phyloP scores from a whole-genome alignment of 305 asterid species.

The Stenogyne calaminthoides region DNA sequence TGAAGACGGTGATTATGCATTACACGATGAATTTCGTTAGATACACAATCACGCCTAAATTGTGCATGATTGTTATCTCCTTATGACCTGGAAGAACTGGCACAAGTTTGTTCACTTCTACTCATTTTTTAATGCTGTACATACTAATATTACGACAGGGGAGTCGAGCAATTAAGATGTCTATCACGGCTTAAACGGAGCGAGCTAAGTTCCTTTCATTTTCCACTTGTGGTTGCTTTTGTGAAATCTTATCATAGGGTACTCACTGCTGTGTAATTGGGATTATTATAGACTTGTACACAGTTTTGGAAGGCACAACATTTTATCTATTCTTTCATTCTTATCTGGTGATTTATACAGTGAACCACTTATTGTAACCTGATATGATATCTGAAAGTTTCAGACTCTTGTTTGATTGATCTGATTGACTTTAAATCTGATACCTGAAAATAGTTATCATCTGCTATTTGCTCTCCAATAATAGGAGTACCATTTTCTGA shows the following conservation, averaged over 20 bases:
- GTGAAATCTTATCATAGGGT: conserved; percentile 14
- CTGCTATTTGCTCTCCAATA: neutral
- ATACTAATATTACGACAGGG: conserved; percentile 2
- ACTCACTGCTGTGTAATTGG: conserved; percentile 13
- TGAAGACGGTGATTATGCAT: conserved; percentile 63
- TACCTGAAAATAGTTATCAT: neutral
- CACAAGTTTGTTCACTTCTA: conserved; percentile 11
- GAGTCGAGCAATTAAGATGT: conserved; percentile 11
- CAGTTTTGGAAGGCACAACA: conserved; percentile 23
- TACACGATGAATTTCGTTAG: conserved; percentile 91
- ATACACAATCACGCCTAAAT: conserved; percentile 8
- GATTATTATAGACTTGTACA: conserved; percentile 22
- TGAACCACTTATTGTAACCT: neutral
- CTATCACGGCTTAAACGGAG: conserved; percentile 3
- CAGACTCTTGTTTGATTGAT: neutral
- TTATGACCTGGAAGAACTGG: conserved; percentile 8
- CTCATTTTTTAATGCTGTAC: conserved; percentile 8
- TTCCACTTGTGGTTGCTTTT: neutral
- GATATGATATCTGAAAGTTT: neutral
- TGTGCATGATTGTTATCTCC: neutral
- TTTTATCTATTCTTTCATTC: conserved; percentile 23
- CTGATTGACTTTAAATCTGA: neutral
- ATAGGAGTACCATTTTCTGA: too few relatives aligned
- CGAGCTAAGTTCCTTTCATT: conserved; percentile 9
- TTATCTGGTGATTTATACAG: neutral